Conservation (phyloP, 2,329 filamentous ascomycete species). For the Onygenales sp. region DNA sequence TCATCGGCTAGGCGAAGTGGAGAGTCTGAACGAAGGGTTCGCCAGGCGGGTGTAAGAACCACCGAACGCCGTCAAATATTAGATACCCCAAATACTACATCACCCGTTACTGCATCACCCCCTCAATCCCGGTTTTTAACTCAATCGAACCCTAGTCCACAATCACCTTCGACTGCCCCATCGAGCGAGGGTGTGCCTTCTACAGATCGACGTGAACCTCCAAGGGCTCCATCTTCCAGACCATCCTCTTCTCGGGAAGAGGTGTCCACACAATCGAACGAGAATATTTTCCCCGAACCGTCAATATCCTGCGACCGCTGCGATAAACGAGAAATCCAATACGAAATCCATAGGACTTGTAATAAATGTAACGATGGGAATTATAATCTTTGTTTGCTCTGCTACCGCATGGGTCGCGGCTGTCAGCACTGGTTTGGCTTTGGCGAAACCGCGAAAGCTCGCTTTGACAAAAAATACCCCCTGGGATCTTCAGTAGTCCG, state of each 20-base stretch:
- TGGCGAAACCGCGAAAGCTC: constrained; percentile 58
- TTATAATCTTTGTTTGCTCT: constrained; percentile 72
- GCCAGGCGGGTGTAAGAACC: not conserved
- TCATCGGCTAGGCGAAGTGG: not conserved
- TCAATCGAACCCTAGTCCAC: not conserved
- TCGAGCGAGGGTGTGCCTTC: not conserved
- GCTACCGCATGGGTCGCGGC: constrained; percentile 67
- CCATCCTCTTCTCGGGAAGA: constrained; percentile 24
- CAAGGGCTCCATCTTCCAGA: constrained; percentile 17
- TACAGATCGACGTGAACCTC: not conserved
- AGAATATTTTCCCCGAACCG: constrained; percentile 54
- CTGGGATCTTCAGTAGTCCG: constrained; percentile 27
- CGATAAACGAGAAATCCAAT: constrained; percentile 62
- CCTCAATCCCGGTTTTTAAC: not conserved
- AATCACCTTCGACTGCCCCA: not conserved
- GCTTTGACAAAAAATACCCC: constrained; percentile 49
- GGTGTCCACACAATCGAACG: constrained; percentile 13
- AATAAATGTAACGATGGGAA: constrained; percentile 56
- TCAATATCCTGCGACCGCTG: constrained; percentile 66
- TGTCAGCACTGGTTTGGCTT: constrained; percentile 88
- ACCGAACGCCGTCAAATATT: not conserved
- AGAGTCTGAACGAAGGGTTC: not conserved
- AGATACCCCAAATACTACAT: not conserved
- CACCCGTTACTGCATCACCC: not conserved
- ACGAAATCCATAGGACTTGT: constrained; percentile 81